These are phyloP conservation scores for Fraxinus americana DNA, from an alignment of 257 asterid species.

Conservation along the genomic window DNA sequence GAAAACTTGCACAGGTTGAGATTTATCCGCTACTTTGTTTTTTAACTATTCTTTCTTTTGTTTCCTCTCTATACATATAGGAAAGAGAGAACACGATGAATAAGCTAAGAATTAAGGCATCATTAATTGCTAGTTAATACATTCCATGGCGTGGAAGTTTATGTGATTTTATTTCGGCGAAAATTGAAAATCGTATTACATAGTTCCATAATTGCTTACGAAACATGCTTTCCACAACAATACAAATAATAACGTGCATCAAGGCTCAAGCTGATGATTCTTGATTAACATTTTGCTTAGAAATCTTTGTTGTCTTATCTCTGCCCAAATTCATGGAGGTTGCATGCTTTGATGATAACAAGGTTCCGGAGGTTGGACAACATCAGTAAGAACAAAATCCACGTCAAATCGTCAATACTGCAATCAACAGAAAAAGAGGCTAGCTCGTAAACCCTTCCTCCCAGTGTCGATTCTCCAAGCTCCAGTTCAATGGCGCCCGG, in stretches of 20 bases:
- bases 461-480: constrained; percentile 35
- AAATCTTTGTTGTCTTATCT: background rate
- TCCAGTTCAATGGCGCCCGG: constrained; percentile 34
- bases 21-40: background rate
- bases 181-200: background rate
- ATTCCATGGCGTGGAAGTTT: background rate
- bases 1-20: no score
- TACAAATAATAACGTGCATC: no score
- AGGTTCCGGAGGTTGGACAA: constrained; percentile 28
- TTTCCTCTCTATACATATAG: background rate
- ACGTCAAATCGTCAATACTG: constrained; percentile 34
- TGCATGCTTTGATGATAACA: constrained; percentile 16
- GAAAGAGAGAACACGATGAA: background rate
- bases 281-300: background rate
- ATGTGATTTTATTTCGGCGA: background rate
- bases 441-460: constrained; percentile 26
- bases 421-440: constrained; percentile 25
- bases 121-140: background rate
- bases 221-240: background rate
- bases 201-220: no score
- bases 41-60: background rate
- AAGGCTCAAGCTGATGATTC: background rate
- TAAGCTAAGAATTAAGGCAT: background rate
- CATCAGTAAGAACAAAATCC: constrained; percentile 40
- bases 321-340: constrained; percentile 20